These are phyloP conservation scores for Pythium plurisporium DNA, from an alignment of 352 stramenopile genomes.

Conservation along the genomic window DNA sequence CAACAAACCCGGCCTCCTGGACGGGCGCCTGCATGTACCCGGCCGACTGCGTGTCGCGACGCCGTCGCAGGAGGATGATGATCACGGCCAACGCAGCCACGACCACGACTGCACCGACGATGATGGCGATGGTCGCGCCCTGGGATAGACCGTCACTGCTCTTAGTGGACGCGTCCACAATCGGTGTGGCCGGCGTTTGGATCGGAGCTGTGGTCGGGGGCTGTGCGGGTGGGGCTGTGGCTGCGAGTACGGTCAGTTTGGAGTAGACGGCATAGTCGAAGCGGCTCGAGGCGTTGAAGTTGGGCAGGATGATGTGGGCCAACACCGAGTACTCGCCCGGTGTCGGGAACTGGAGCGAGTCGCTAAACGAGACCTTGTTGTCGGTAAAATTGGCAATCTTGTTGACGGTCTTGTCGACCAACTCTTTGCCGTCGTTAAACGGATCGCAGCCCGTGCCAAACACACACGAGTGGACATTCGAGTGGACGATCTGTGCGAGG, in stretches of 20 bases:
- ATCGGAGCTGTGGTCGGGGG: neutral
- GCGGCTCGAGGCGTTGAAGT: slow-evolving; percentile 19
- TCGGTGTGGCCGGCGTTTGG: neutral
- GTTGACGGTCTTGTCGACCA: slow-evolving; percentile 29
- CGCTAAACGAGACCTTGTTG: slow-evolving; percentile 19
- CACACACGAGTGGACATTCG: slow-evolving; percentile 28
- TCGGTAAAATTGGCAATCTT: slow-evolving; percentile 26
- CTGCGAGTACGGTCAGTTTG: slow-evolving; percentile 13
- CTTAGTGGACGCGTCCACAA: neutral
- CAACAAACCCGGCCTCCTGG: slow-evolving; percentile 27
- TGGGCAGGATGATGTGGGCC: slow-evolving; percentile 27
- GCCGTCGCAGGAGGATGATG: slow-evolving; percentile 32
- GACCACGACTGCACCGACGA: slow-evolving; percentile 50
- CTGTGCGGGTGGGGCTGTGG: neutral
- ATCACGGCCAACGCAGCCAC: slow-evolving; percentile 40
- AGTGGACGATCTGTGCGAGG: slow-evolving; percentile 27
- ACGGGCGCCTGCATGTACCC: slow-evolving; percentile 46
- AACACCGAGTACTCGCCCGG: slow-evolving; percentile 28
- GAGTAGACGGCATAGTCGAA: slow-evolving; percentile 28
- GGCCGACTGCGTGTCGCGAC: slow-evolving; percentile 15
- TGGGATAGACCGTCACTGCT: slow-evolving; percentile 34
- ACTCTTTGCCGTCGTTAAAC: slow-evolving; percentile 26
- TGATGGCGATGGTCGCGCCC: slow-evolving; percentile 48
- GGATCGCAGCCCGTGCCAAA: slow-evolving; percentile 28
- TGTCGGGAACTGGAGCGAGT: slow-evolving; percentile 18